These are phyloP conservation scores for Tranzscheliella williamsii DNA, from an alignment of 1,284 basidiomycete species.

Conservation along the genomic window DNA sequence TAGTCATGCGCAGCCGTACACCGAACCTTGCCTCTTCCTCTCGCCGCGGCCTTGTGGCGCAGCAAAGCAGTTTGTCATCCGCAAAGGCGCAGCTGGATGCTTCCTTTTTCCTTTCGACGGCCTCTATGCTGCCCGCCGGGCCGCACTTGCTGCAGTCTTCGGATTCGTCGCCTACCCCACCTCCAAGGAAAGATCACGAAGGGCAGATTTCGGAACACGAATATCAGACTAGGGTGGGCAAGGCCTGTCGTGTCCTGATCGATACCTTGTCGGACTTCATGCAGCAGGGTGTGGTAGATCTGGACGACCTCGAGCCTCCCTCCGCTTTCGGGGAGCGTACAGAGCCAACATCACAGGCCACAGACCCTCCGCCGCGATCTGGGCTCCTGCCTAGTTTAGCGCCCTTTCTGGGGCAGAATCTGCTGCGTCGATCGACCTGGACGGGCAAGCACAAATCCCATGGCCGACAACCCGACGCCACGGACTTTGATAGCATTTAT, in stretches of 20 bases:
- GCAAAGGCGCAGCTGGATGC: no score
- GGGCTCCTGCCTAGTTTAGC: conserved; percentile 13
- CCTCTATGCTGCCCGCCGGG: no score
- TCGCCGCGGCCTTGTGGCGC: no score
- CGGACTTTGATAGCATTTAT: conserved; percentile 35
- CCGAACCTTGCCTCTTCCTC: no score
- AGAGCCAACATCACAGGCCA: conserved; percentile 2
- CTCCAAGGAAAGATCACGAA: no score
- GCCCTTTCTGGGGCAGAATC: conserved; percentile 27
- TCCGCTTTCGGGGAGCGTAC: no score
- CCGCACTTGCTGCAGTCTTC: no score
- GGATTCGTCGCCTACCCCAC: no score
- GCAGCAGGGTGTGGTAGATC: conserved; percentile 35
- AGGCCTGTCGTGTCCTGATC: conserved; percentile 33
- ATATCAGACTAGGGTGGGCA: conserved; percentile 40
- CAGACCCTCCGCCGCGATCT: conserved; percentile 2
- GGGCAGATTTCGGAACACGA: conserved; percentile 31
- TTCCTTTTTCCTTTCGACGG: no score
- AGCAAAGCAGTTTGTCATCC: no score
- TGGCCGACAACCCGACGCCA: background rate
- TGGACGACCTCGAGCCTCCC: conserved; percentile 15
- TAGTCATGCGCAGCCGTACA: no score
- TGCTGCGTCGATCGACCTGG: conserved; percentile 12
- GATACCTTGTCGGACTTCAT: conserved; percentile 42
- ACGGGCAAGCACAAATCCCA: conserved; percentile 3